Base-by-base conservation (phyloP, 345 rosid species). In the Triadica sebifera region DNA sequence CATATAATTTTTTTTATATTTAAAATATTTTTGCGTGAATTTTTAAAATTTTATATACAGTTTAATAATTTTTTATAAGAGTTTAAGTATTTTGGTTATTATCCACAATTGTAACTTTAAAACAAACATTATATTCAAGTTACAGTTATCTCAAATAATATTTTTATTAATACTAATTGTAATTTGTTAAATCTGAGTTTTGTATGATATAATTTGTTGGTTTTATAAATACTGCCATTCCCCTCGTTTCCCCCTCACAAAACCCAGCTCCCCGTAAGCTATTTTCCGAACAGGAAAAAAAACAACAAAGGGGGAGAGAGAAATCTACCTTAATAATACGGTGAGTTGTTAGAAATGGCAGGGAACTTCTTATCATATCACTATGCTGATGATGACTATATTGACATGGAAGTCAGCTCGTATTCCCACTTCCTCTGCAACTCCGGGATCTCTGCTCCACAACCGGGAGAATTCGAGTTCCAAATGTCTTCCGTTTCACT, bases 401-500 rank as follows among this genome's bases (percentile, higher is more conserved):
- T 94, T 62, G 97, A 94, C 85, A 84, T 91, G 89, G 97, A 94
- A 86, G 87, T 90, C 37, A 78, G 85, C 79, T 89, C 96, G 25
- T 86, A 67, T 72, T 77, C 91, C 64, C 81, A 66, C 81, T 87
- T 87, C 77, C 62, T 81, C 74, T 69, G 72, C 79, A 56, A 59
- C 77, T 29, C 90, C 72, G 76, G 80, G 12, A 81, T 46, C 69
- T 87, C 96, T 3, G 86, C 92, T 7, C 62, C 67, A 15, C 75
- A 49, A 38, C 87, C 89, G 3, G 71, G 87, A 78, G 98, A 91
- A 61, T 96, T 96, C 63, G 98, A 96, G 85, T 96, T 96, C 69
- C 94, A 93, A 77, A 88, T 88, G 93, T 81, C 89, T 67, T 83
- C 87, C 60, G 51, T 75, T 75, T 79, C 96, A 47, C 71, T 76